These are phyloP conservation scores for Ambrosia artemisiifolia DNA, from an alignment of 129 eudicot species.

Conservation along the genomic window DNA sequence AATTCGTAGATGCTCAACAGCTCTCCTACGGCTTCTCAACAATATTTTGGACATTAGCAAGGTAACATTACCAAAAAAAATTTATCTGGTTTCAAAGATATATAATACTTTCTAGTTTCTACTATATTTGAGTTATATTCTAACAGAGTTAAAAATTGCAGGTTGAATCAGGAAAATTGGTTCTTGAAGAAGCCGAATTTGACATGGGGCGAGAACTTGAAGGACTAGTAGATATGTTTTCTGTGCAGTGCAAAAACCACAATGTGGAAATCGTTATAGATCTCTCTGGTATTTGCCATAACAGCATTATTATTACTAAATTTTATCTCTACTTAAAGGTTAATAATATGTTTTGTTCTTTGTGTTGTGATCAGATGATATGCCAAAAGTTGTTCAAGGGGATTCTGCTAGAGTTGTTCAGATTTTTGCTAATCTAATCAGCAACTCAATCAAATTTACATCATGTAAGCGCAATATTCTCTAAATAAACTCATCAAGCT, in stretches of 20 bases:
- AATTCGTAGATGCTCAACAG: constrained; percentile 92
- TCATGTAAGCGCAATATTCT: constrained; percentile 49
- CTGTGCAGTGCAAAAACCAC: constrained; percentile 93
- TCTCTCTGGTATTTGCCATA: constrained; percentile 63
- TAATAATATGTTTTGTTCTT: constrained; percentile 17
- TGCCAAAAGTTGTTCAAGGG: constrained; percentile 78
- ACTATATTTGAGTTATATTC: neutral
- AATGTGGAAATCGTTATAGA: constrained; percentile 83
- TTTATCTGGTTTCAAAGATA: neutral
- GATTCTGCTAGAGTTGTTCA: constrained; percentile 97
- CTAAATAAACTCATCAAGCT: neutral
- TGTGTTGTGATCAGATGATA: constrained; percentile 58
- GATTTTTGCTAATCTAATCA: constrained; percentile 76
- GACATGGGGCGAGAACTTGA: constrained; percentile 82
- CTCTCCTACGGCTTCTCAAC: constrained; percentile 93
- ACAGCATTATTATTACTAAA: constrained; percentile 3
- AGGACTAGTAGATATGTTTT: constrained; percentile 93
- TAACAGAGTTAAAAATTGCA: constrained; percentile 21
- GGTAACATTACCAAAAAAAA: constrained; percentile 41
- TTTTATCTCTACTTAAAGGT: neutral
- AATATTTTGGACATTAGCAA: constrained; percentile 97
- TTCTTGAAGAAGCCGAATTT: constrained; percentile 40
- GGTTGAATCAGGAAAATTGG: constrained; percentile 96
- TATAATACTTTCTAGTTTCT: neutral
- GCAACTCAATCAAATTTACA: constrained; percentile 42